phyloP scores from a whole-genome alignment of 2,329 filamentous ascomycete species.

The Geosmithia morbida region DNA sequence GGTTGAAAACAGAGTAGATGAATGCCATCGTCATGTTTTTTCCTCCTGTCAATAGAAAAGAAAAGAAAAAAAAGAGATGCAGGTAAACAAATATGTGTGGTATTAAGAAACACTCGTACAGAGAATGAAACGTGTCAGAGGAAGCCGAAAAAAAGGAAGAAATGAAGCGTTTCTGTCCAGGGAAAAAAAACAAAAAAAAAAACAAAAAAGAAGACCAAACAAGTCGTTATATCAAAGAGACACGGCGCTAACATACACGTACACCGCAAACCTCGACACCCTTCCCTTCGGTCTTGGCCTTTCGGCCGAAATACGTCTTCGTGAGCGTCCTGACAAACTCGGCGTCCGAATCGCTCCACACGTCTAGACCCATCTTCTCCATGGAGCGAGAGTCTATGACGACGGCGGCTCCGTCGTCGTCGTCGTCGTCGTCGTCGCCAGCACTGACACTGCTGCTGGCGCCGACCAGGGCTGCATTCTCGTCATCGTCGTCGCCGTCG shows the following conservation, averaged over 20 bases:
- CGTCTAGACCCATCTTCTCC: conserved; percentile 59
- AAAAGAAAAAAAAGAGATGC: no score
- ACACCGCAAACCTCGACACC: conserved; percentile 65
- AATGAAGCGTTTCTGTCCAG: no score
- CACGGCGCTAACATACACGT: conserved; percentile 47
- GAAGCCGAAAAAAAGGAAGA: no score
- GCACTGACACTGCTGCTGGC: not conserved
- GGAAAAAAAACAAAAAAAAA: not conserved
- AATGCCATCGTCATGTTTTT: no score
- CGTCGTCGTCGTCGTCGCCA: conserved; percentile 10
- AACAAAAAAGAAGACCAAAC: not conserved
- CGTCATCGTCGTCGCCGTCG: conserved; percentile 12
- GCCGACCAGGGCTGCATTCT: conserved; percentile 10
- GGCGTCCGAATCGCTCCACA: conserved; percentile 61
- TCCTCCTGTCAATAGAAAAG: no score
- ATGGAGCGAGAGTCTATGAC: conserved; percentile 50
- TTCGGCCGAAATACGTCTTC: conserved; percentile 49
- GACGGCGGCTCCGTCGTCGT: conserved; percentile 20
- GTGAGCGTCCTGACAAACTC: conserved; percentile 51
- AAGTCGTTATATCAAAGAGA: no score
- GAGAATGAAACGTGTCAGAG: no score
- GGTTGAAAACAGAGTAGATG: no score
- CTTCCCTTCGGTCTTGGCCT: conserved; percentile 49
- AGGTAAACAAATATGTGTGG: no score
- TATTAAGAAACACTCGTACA: no score